These are phyloP conservation scores for Suillus bovinus DNA, from an alignment of 768 basidiomycete genomes.

Conservation along the genomic window DNA sequence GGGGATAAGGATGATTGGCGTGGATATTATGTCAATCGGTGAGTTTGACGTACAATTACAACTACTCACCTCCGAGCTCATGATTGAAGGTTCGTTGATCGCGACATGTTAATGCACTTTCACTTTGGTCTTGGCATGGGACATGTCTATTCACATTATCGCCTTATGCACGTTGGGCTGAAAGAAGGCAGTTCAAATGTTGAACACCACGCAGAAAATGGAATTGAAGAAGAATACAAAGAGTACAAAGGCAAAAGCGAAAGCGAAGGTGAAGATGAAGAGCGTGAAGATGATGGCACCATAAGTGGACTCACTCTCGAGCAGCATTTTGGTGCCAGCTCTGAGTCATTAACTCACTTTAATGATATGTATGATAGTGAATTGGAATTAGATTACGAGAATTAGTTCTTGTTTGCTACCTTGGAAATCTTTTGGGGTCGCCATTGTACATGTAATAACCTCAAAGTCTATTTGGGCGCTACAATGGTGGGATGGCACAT, in stretches of 20 bases:
- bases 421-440: too few relatives aligned
- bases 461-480: too few relatives aligned
- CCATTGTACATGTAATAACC: too few relatives aligned
- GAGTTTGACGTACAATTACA: not conserved
- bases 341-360: not conserved
- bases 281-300: not conserved
- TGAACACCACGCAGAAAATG: not conserved
- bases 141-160: not conserved
- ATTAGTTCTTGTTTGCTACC: not conserved
- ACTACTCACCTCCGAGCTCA: not conserved
- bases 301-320: not conserved
- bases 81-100: not conserved
- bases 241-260: too few relatives aligned
- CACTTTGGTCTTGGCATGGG: not conserved
- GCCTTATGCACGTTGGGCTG: too few relatives aligned
- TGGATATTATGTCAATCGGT: slow-evolving; percentile 2
- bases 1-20: not conserved
- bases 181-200: not conserved
- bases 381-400: not conserved
- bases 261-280: not conserved
- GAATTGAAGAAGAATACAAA: not conserved
- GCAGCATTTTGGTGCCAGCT: not conserved
- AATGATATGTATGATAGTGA: not conserved
- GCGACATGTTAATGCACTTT: slow-evolving; percentile 2
- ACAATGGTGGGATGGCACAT: too few relatives aligned